Evolutionary conservation across 2,329 filamentous ascomycete species (phyloP), one percentile per base, ranked within the genome.

Genomic region (Madurella mycetomatis): DNA sequence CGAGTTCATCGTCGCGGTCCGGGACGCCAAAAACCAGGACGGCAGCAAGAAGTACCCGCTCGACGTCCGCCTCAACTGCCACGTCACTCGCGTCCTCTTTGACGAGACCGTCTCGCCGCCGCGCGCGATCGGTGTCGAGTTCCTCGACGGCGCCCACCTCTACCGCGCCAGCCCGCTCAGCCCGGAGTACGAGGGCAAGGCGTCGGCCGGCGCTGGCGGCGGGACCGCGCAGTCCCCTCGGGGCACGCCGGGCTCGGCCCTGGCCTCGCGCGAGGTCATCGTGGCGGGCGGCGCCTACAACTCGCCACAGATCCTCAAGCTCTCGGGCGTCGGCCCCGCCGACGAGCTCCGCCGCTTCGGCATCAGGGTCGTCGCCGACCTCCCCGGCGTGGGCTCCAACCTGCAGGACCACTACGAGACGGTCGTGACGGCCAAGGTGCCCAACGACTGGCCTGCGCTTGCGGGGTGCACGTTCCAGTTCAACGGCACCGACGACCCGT

Each of bases 371-470:
- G 54, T 81, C 0, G 69, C 69, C 4, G 71, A 78, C 42, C 70
- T 76, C 0, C 72, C 73, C 0, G 78, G 78, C 1, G 79, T 82
- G 0, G 80, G 78, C 12, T 69, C 78, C 59, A 78, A 79, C 52
- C 67, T 81, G 54, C 71, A 72, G 50, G 78, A 81, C 47, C 72
- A 73, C 58, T 71, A 74, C 56, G 70, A 74, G 53, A 66, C 67
- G 5, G 64, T 68, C 19, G 66, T 76, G 2, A 55, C 56, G 15
- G 57, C 54, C 41, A 53, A 55, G 1, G 58, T 59, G 1, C 60
- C 60, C 19, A 15, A 41, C 1, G 16, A 57, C 16, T 64, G 57
- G 53, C 25, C 49, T 1, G 53, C 54, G 0, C 46, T 63, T 2
- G 34, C 40, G 34, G 59, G 51, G 2, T 67, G 66, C 56, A 65